Evolutionary conservation across 805 yeast genomes (phyloP).

Genomic region (Kodamaea kakaduensis): DNA sequence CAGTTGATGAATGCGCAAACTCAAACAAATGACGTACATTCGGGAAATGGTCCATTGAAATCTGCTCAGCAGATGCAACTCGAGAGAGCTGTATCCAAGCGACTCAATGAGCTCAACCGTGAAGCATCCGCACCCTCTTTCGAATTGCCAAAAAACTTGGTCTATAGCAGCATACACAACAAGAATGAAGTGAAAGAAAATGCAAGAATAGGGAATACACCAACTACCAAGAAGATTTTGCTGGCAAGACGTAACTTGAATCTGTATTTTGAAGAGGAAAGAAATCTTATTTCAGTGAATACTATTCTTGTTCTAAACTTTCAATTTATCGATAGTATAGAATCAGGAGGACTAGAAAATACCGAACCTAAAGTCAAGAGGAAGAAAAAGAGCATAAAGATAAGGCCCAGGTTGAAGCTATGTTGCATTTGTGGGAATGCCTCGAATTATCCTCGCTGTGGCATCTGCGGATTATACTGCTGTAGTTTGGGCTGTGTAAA

Average conservation of each 20-base stretch:
- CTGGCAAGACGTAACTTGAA: slow-evolving; percentile 42
- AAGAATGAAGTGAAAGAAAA: slow-evolving; percentile 19
- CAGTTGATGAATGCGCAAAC: slow-evolving; percentile 42
- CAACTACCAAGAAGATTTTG: slow-evolving; percentile 39
- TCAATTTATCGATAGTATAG: slow-evolving; percentile 37
- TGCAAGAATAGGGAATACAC: slow-evolving; percentile 39
- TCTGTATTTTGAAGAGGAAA: slow-evolving; percentile 44
- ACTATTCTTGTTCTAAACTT: slow-evolving; percentile 38
- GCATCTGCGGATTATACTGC: slow-evolving; percentile 35
- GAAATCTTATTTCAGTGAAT: slow-evolving; percentile 40
- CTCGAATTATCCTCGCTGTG: slow-evolving; percentile 37
- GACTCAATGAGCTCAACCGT: slow-evolving; percentile 33
- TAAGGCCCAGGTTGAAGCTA: slow-evolving; percentile 32
- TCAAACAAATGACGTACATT: slow-evolving; percentile 26
- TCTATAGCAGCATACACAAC: slow-evolving; percentile 30
- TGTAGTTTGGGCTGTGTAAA: slow-evolving; percentile 40
- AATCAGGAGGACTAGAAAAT: slow-evolving; percentile 13
- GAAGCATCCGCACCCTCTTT: slow-evolving; percentile 30
- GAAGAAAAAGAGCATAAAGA: slow-evolving; percentile 16
- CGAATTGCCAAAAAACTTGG: slow-evolving; percentile 40
- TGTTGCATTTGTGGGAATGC: slow-evolving; percentile 40
- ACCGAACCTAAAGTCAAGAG: slow-evolving; percentile 13
- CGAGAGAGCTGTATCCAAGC: slow-evolving; percentile 34
- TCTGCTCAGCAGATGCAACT: slow-evolving; percentile 41
- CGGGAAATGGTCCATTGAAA: slow-evolving; percentile 34